phyloP scores from a whole-genome alignment of 371 early-diverging fungal genomes.

The Paramicrosporidium saccamoebae region DNA sequence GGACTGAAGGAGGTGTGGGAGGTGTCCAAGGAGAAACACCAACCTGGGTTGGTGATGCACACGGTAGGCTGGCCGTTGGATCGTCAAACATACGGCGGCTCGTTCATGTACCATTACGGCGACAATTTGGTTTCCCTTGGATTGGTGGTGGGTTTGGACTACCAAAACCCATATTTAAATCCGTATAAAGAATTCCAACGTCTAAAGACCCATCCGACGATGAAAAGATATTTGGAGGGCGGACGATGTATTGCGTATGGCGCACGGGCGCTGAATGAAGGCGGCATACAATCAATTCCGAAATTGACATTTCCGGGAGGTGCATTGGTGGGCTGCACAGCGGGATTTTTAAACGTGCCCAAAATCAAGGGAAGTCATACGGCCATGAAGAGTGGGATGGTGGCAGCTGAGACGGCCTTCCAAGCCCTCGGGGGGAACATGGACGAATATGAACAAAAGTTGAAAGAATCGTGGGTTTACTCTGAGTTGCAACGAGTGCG shows the following conservation, averaged over 20 bases:
- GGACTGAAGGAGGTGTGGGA: conserved; percentile 97
- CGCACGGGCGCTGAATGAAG: conserved; percentile 82
- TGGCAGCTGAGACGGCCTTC: conserved; percentile 53
- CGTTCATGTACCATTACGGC: conserved; percentile 79
- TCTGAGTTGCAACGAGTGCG: conserved; percentile 65
- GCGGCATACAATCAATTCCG: conserved; percentile 68
- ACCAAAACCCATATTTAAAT: conserved; percentile 62
- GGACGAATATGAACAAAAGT: conserved; percentile 31
- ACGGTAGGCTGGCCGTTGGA: conserved; percentile 76
- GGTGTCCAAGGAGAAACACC: conserved; percentile 44
- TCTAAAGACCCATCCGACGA: conserved; percentile 68
- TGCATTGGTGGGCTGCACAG: conserved; percentile 78
- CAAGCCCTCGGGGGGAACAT: conserved; percentile 26
- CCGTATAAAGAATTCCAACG: conserved; percentile 91
- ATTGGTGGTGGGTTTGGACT: conserved; percentile 69
- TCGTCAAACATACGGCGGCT: conserved; percentile 61
- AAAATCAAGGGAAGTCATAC: conserved; percentile 96
- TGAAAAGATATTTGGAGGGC: conserved; percentile 44
- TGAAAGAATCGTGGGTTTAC: conserved; percentile 67
- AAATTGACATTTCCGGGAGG: conserved; percentile 82
- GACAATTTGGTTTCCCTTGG: conserved; percentile 57
- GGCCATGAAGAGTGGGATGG: conserved; percentile 83
- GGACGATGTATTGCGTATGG: conserved; percentile 77
- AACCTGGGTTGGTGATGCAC: conserved; percentile 55
- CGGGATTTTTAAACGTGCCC: conserved; percentile 83